Evolutionary conservation across 2,329 filamentous ascomycete species (phyloP), one percentile per base, ranked within the genome.

Genomic region (Grosmannia huntii): DNA sequence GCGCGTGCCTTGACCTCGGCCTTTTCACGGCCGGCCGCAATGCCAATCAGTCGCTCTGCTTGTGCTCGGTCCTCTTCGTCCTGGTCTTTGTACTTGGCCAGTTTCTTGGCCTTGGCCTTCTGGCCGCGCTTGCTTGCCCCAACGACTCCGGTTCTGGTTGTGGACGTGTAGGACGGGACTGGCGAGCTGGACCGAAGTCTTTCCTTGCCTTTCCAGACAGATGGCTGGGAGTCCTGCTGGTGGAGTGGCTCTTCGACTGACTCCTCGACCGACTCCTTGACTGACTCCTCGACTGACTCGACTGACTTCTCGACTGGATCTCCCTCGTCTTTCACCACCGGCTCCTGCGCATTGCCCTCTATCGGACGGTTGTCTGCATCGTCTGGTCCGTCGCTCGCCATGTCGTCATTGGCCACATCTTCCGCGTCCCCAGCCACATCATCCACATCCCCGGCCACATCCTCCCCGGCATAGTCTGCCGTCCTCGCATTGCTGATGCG

Each of bases 71-170:
- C 94, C 71, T 96, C 92, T 58, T 96, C 90, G 65, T 97, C 92
- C 76, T 97, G 94, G 65, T 95, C 77, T 52, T 87, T 92, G 73
- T 99, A 99, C 69, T 96, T 96, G 4, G 89, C 89, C 2, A 89
- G 84, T 70, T 94, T 95, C 75, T 95, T 96, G 50, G 85, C 84
- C 69, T 95, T 96, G 60, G 80, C 80, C 59, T 82, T 84, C 69
- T 95, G 90, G 33, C 90, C 90, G 59, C 91, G 84, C 68, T 84
- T 87, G 36, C 41, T 23, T 1, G 41, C 31, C 9, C 44, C 23
- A 4, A 25, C 58, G 1, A 36, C 31, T 70, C 67, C 76, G 81
- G 69, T 76, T 78, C 67, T 60, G 71, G 57, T 71, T 64, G 60
- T 71, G 56, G 65, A 57, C 7, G 56, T 59, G 23, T 38, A 49